Percentiles rank a stretch among this genome's conserved stretches.
These are phyloP conservation scores for Neopestalotiopsis sp. DNA, from an alignment of 2,329 filamentous ascomycete species.

Conservation along the genomic window DNA sequence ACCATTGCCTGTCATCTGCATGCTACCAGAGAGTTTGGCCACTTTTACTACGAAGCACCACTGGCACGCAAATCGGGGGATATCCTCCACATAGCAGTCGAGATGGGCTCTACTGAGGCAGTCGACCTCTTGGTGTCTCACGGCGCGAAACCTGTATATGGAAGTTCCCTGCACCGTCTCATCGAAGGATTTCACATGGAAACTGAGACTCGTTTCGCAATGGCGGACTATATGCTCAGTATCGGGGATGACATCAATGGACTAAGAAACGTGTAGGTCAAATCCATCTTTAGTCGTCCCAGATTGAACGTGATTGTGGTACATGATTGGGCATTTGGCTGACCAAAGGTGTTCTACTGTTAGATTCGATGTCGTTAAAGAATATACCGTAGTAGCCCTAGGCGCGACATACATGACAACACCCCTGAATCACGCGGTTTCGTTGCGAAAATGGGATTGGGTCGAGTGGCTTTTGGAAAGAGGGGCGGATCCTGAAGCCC, in stretches of 20 bases:
- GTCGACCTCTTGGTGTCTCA: conserved; percentile 7
- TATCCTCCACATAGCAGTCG: conserved; percentile 4
- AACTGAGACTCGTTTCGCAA: neutral
- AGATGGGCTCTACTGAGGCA: neutral
- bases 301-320: neutral
- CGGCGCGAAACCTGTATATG: conserved; percentile 13
- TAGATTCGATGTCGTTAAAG: neutral
- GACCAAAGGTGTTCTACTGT: neutral
- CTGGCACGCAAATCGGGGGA: conserved; percentile 5
- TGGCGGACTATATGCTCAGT: conserved; percentile 6
- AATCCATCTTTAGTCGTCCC: neutral
- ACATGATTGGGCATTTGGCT: neutral
- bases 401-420: neutral
- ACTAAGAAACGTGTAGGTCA: neutral
- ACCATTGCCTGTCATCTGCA: neutral
- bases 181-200: neutral
- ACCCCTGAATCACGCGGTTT: conserved; percentile 3
- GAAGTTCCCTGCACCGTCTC: conserved; percentile 8
- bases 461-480: conserved; percentile 14
- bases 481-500: conserved; percentile 11
- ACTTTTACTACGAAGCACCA: neutral
- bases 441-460: neutral
- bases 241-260: conserved; percentile 13
- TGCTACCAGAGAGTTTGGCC: neutral
- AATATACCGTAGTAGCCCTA: neutral